Evolutionary conservation across 2,329 filamentous ascomycete species (phyloP), one percentile per base, ranked within the genome.

Genomic region (Bipolaris cookei): DNA sequence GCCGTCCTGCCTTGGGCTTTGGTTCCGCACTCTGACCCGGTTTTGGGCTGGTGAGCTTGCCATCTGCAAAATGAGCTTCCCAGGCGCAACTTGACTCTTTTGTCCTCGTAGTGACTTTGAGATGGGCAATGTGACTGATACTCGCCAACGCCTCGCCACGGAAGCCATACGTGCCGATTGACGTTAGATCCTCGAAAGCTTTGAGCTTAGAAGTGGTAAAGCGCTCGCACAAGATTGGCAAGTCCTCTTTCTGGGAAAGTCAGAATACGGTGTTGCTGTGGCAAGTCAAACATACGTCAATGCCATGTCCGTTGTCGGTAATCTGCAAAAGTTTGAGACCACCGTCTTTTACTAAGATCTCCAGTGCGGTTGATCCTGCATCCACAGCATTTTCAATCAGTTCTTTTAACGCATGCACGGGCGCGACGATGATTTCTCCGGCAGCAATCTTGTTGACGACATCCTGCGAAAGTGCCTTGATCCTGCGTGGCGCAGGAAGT

Each of bases 401-500:
- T 75, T 99, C 95, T 77, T 99, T 99, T 55, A 99, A 78, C 3
- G 96, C 95, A 76, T 99, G 92, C 25, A 97, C 92, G 0, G 95
- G 96, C 2, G 95, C 94, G 46, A 99, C 92, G 59, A 99, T 99
- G 69, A 99, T 99, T 77, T 99, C 95, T 18, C 95, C 95, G 0
- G 95, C 95, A 0, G 95, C 95, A 66, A 99, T 99, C 77, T 98
- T 99, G 82, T 98, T 99, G 64, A 99, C 90, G 20, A 99, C 95
- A 79, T 95, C 90, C 62, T 90, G 88, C 70, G 96, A 91, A 23
- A 99, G 84, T 13, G 94, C 90, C 88, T 96, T 77, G 66, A 85
- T 85, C 28, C 81, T 72, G 49, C 79, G 75, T 37, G 76, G 77
- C 23, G 76, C 69, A n/a, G 72, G 66, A 55, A 73, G 69, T 34